Percentiles rank a stretch among this genome's conserved stretches.
These are phyloP conservation scores for Penicillium parvum DNA, from an alignment of 495 filamentous ascomycete genomes.

Conservation along the genomic window DNA sequence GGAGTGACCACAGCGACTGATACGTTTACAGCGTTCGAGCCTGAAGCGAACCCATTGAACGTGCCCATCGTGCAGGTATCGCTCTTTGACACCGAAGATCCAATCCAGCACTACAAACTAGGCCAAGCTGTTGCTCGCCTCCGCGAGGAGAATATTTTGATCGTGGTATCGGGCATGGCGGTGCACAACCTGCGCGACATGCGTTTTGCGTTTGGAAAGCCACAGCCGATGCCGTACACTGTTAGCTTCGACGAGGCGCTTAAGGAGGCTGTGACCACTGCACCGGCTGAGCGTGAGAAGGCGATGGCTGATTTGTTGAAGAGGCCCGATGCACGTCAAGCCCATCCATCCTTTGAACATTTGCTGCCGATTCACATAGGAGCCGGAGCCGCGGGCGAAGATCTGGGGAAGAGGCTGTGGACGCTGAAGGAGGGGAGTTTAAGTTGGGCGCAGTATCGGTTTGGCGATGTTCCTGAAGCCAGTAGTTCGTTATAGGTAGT, in stretches of 20 bases:
- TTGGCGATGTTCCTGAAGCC: conserved; percentile 52
- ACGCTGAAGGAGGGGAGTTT: conserved; percentile 62
- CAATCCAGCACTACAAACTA: conserved; percentile 64
- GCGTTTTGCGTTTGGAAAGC: conserved; percentile 40
- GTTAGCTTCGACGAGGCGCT: conserved; percentile 74
- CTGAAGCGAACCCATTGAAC: conserved; percentile 66
- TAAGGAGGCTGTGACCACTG: conserved; percentile 58
- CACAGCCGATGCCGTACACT: conserved; percentile 58
- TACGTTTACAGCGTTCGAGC: conserved; percentile 54
- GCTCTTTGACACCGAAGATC: conserved; percentile 65
- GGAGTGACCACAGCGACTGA: not conserved
- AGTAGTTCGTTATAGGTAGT: conserved; percentile 21
- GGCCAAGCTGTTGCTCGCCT: conserved; percentile 65
- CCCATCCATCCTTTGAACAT: conserved; percentile 80
- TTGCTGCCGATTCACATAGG: conserved; percentile 73
- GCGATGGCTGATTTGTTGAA: conserved; percentile 57
- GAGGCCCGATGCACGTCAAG: conserved; percentile 63
- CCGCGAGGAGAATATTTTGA: conserved; percentile 66
- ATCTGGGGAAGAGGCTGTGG: conserved; percentile 59
- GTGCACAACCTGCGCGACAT: conserved; percentile 80
- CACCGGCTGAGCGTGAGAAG: conserved; percentile 52
- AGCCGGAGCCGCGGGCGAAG: conserved; percentile 63
- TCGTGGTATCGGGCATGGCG: conserved; percentile 81
- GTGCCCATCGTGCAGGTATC: conserved; percentile 81
- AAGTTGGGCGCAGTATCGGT: conserved; percentile 73